These are phyloP conservation scores for Clonostachys rhizophaga DNA, from an alignment of 2,329 filamentous ascomycete species.

Conservation along the genomic window DNA sequence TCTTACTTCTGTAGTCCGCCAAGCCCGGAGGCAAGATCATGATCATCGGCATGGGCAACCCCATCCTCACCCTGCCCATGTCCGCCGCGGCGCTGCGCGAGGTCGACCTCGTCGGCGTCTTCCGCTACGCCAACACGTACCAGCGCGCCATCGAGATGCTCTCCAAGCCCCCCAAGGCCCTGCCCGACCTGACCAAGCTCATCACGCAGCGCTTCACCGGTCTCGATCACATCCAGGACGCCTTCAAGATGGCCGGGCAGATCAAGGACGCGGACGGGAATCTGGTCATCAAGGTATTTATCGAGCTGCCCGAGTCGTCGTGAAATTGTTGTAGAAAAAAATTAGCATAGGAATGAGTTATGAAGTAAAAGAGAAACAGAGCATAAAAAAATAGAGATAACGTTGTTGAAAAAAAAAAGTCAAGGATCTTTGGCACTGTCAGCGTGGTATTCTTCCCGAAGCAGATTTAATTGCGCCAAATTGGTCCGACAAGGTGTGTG, in stretches of 20 bases:
- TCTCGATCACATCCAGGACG: slow-evolving; percentile 56
- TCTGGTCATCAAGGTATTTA: slow-evolving; percentile 71
- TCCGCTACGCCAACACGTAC: slow-evolving; percentile 75
- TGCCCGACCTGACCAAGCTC: slow-evolving; percentile 63
- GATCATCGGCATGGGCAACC: slow-evolving; percentile 69
- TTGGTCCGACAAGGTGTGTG: too few species aligned
- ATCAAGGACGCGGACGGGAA: slow-evolving; percentile 66
- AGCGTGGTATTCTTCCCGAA: too few species aligned
- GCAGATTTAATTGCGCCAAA: too few species aligned
- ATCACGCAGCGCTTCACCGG: slow-evolving; percentile 68
- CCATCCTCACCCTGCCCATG: slow-evolving; percentile 65
- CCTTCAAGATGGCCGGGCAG: slow-evolving; percentile 69
- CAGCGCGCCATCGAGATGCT: slow-evolving; percentile 41
- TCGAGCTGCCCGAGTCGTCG: slow-evolving; percentile 29
- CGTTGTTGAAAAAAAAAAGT: too few species aligned
- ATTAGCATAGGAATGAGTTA: too few species aligned
- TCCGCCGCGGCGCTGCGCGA: slow-evolving; percentile 65
- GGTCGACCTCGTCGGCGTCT: slow-evolving; percentile 67
- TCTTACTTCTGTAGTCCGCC: slow-evolving; percentile 34
- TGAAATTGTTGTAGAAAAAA: too few species aligned
- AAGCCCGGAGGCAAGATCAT: slow-evolving; percentile 65
- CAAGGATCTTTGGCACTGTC: too few species aligned
- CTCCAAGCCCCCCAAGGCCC: slow-evolving; percentile 37
- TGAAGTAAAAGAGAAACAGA: too few species aligned
- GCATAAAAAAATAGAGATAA: too few species aligned